Evolutionary conservation across 2,329 filamentous ascomycete species (phyloP).

Genomic region (Trichoderma simmonsii): DNA sequence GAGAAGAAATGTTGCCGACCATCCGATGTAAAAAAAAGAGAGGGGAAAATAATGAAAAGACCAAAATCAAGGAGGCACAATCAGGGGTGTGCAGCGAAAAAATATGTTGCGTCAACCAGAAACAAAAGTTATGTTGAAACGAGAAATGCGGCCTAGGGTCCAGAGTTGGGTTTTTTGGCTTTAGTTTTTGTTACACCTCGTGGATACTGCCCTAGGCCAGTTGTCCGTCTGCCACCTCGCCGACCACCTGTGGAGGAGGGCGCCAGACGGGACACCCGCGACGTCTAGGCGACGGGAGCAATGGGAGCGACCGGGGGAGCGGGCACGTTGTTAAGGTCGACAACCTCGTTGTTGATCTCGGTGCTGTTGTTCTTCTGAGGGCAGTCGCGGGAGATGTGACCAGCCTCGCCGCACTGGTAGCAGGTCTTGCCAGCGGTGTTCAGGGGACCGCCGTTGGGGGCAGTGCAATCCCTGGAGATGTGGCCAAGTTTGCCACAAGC

Average conservation of each 20-base stretch:
- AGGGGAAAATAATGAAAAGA: constrained; percentile 18
- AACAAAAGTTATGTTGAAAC: neutral
- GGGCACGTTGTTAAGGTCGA: constrained; percentile 42
- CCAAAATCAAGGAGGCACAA: constrained; percentile 30
- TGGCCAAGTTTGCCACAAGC: constrained; percentile 93
- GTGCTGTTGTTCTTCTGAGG: constrained; percentile 63
- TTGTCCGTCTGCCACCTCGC: constrained; percentile 12
- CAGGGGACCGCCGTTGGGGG: constrained; percentile 90
- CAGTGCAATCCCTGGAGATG: constrained; percentile 91
- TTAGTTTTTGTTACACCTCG: neutral
- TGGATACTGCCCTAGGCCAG: constrained; percentile 2
- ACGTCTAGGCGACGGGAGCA: constrained; percentile 38
- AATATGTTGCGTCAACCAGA: constrained; percentile 10
- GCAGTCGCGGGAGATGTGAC: constrained; percentile 95
- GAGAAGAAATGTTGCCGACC: constrained; percentile 26
- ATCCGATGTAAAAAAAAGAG: constrained; percentile 31
- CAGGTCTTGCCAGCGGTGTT: constrained; percentile 98
- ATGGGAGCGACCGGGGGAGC: constrained; percentile 46
- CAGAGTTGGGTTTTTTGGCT: neutral
- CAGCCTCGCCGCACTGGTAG: constrained; percentile 94
- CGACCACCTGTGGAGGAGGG: neutral
- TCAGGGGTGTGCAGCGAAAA: neutral
- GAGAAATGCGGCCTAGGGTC: neutral
- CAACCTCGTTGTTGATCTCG: constrained; percentile 47
- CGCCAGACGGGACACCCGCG: constrained; percentile 16